A percentile compares a stretch with the other conserved stretches of the same genome.
Evolutionary conservation across 202 grass and related monocot species (phyloP).

Genomic region (Panicum hallii): DNA sequence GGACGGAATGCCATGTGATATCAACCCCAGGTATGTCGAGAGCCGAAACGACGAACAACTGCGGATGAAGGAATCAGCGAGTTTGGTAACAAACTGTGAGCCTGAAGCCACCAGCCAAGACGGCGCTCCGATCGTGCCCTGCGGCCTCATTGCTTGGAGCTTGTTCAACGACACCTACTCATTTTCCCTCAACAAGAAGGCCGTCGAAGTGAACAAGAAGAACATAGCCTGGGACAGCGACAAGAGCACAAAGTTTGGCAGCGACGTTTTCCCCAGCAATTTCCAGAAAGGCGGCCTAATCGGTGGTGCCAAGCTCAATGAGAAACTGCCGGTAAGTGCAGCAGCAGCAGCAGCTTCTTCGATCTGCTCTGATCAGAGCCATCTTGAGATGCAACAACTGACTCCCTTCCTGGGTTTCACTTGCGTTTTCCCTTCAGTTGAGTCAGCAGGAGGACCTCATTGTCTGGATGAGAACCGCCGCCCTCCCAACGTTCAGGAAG

Average conservation of each 20-base stretch:
- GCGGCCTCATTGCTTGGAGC: constrained; percentile 93
- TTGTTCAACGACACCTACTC: constrained; percentile 92
- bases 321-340: constrained; percentile 66
- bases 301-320: constrained; percentile 72
- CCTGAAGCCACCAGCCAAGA: constrained; percentile 59
- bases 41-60: constrained; percentile 81
- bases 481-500: constrained; percentile 89
- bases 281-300: constrained; percentile 77
- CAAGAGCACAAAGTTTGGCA: constrained; percentile 72
- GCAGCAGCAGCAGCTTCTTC: neutral
- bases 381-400: neutral
- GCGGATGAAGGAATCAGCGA: constrained; percentile 36
- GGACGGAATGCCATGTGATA: neutral
- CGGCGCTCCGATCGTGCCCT: constrained; percentile 75
- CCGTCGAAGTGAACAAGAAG: constrained; percentile 78
- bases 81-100: constrained; percentile 51
- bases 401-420: neutral
- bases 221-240: constrained; percentile 95
- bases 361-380: neutral
- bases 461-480: constrained; percentile 91
- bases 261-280: constrained; percentile 80
- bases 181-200: constrained; percentile 64
- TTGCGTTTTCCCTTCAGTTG: constrained; percentile 43
- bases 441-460: constrained; percentile 93
- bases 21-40: constrained; percentile 69